Evolutionary conservation across 2,329 filamentous ascomycete species (phyloP), one percentile per base, ranked within the genome.

Genomic region (Arthrocladium fulminans): DNA sequence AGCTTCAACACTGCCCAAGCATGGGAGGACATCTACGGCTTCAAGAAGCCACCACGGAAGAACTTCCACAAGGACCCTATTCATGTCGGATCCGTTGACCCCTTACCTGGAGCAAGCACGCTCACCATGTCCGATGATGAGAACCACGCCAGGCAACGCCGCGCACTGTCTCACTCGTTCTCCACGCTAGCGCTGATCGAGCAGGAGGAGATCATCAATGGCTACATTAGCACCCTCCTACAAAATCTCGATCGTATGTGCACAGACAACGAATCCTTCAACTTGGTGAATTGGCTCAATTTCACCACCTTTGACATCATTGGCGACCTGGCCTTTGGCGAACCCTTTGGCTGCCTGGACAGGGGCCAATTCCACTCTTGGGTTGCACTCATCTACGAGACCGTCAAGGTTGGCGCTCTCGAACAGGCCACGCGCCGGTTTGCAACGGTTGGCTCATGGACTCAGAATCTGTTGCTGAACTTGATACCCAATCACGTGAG

Each of bases 91-190:
- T 15, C 42, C 15, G 43, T 50, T 12, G 32, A 50, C 12, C 42
- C 48, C 3, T 9, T 50, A 10, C 32, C 37, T 17, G 30, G 30
- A 10, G 49, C 24, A 5, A 30, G 15, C 24, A 45, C 22, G 8
- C 17, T 43, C 10, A 39, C 23, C n/a, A 48, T 44, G 23, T 30
- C 46, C 15, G 53, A 59, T 22, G 55, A 56, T 2, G 45, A 49
- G 1, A 58, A 58, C 13, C 65, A 67, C 47, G 45, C 57, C 8
- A 58, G 63, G 2, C 61, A 65, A 43, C 59, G 64, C 5, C 57
- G 60, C 22, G 52, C 62, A 3, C 48, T 67, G 9, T 51, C 59
- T 5, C 59, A 62, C 37, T 61, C 62, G 0, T 67, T 68, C 50
- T 65, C 62, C 10, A 59, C 61, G 12, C 57, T 57, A 30, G 63